Conservation (phyloP, 495 filamentous ascomycete genomes). For the Clavariopsis aquatica region DNA sequence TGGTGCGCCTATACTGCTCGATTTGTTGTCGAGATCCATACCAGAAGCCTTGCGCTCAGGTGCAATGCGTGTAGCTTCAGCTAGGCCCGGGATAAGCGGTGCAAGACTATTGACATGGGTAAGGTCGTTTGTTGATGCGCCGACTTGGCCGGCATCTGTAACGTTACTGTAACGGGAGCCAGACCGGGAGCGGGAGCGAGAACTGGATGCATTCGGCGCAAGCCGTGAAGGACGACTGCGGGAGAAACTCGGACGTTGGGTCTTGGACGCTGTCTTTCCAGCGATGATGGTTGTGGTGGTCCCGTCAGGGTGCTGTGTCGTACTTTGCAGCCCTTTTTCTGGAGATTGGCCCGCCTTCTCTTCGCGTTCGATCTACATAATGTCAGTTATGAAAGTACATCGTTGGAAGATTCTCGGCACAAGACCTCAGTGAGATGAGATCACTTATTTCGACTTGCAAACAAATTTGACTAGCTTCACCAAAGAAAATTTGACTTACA, state of each 20-base stretch:
- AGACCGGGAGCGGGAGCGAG: conserved; percentile 27
- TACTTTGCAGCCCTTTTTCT: neutral
- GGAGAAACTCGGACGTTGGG: conserved; percentile 2
- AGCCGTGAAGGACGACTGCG: conserved; percentile 3
- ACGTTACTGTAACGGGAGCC: conserved; percentile 24
- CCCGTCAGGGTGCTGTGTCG: neutral
- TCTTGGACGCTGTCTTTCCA: neutral
- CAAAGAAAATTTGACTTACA: too few species aligned
- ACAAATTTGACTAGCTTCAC: too few species aligned
- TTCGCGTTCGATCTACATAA: conserved; percentile 31
- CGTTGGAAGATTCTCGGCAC: too few species aligned
- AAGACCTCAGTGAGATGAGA: too few species aligned
- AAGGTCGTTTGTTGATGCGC: neutral
- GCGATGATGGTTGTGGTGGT: conserved; percentile 4
- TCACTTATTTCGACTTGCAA: too few species aligned
- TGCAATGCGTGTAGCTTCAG: conserved; percentile 21
- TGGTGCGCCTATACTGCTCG: neutral
- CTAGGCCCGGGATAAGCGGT: conserved; percentile 12
- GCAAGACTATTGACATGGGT: conserved; percentile 2
- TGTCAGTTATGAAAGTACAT: conserved; percentile 17
- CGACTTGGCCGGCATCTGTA: conserved; percentile 31
- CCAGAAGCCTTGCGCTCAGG: conserved; percentile 18
- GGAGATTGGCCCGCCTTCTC: conserved; percentile 27
- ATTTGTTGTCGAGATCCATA: conserved; percentile 4
- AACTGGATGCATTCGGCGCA: conserved; percentile 7